Evolutionary conservation across 176 grass and related monocot species (phyloP), one percentile per base, ranked within the genome.

Genomic region (Phyllostachys edulis): DNA sequence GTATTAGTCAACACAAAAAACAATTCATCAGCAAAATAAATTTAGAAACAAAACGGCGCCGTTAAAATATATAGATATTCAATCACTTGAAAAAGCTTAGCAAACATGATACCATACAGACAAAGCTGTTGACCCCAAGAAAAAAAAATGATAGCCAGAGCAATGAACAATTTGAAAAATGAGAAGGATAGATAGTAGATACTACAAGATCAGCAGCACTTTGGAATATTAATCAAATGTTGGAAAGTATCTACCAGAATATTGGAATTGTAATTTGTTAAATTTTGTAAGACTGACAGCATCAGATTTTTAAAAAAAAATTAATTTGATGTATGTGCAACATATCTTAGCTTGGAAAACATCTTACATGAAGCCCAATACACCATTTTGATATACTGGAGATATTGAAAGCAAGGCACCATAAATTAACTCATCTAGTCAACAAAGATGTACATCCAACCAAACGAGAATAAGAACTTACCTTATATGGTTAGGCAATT

Each of bases 401-500:
- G 26, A 75, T 62, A 52, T 14, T 18, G 7, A 61, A 59, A 59
- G 63, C 45, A 57, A 79, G 67, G 76, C 8, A 59, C 40, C 15
- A 67, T 38, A 79, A 9, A 47, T 63, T 50, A 61, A 70, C 38
- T 26, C 61, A 49, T 72, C 37, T 50, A 77, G 55, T 82, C 56
- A 67, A 81, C 13, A 75, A 86, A 67, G n/a, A 60, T 9, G 0
- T 21, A 86, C 54, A 80, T 49, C 21, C 69, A 62, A 76, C 50
- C 20, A 80, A 51, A 73, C 27, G 79, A 60, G 27, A 82, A 87
- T 64, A 70, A n/a, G 45, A 86, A 73, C 27, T 74, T 63, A 94
- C 93, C 89, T 92, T 95, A 92, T 94, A 88, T 98, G 93, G 57
- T 89, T 90, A 61, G 89, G 93, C 76, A 98, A 85, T 75, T 92